These are phyloP conservation scores for Francoa sonchifolia DNA, from an alignment of 441 rosid genomes.

Conservation along the genomic window DNA sequence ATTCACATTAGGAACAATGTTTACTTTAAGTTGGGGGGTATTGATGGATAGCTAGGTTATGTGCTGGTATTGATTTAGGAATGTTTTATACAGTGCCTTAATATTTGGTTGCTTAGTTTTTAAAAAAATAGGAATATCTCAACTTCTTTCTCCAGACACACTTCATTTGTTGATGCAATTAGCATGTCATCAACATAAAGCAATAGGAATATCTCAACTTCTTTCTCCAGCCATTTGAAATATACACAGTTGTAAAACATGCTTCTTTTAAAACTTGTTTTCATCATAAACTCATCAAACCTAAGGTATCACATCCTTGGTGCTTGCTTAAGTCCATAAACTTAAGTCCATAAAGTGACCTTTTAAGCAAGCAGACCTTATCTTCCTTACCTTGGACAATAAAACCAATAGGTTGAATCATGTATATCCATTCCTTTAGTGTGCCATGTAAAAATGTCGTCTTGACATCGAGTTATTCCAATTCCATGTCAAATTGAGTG, in stretches of 20 bases:
- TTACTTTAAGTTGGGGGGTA: too few relatives aligned
- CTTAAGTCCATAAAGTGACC: too few relatives aligned
- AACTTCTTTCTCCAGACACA: not conserved
- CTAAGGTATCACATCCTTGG: not conserved
- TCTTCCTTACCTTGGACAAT: too few relatives aligned
- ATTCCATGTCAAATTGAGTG: not conserved
- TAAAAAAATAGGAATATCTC: not conserved
- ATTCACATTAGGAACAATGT: too few relatives aligned
- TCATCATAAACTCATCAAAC: not conserved
- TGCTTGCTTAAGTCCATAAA: too few relatives aligned
- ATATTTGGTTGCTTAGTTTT: too few relatives aligned
- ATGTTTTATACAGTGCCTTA: too few relatives aligned
- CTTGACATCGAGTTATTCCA: not conserved
- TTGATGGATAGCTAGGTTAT: too few relatives aligned
- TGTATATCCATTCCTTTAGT: not conserved
- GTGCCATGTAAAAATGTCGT: not conserved
- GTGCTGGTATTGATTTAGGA: too few relatives aligned
- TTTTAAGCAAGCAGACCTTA: too few relatives aligned
- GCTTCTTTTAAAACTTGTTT: not conserved
- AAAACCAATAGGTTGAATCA: not conserved
- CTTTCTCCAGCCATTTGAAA: not conserved
- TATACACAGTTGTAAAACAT: not conserved
- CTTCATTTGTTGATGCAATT: not conserved
- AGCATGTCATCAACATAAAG: conserved; percentile 7
- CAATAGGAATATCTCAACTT: not conserved